Conservation (phyloP, 1,139 yeast species). For the Suhomyces yuchorum region DNA sequence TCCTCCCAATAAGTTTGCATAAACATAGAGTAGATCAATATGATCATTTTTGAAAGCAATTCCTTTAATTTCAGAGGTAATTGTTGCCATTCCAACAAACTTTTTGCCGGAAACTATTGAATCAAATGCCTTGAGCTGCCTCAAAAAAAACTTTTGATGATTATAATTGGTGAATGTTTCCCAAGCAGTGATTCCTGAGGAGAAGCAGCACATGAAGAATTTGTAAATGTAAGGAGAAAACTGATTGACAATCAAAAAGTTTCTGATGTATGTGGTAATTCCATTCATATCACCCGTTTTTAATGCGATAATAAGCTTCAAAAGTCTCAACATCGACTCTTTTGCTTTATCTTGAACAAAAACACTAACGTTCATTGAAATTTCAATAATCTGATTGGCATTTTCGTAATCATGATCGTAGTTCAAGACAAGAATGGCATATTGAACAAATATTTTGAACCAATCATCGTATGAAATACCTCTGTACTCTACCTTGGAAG, state of each 20-base stretch:
- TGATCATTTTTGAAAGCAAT: slow-evolving; percentile 53
- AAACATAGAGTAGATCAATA: slow-evolving; percentile 72
- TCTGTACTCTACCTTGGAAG: slow-evolving; percentile 59
- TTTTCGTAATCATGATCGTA: slow-evolving; percentile 62
- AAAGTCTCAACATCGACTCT: slow-evolving; percentile 61
- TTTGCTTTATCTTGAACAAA: slow-evolving; percentile 62
- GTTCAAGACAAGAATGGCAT: slow-evolving; percentile 65
- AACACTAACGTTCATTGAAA: slow-evolving; percentile 76
- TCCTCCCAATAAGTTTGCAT: slow-evolving; percentile 79
- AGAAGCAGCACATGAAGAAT: slow-evolving; percentile 66
- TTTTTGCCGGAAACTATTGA: slow-evolving; percentile 53
- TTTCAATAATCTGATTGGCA: slow-evolving; percentile 69
- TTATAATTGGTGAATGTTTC: slow-evolving; percentile 71
- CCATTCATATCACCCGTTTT: slow-evolving; percentile 52
- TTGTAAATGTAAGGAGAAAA: slow-evolving; percentile 71
- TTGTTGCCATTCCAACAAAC: slow-evolving; percentile 78
- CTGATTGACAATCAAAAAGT: slow-evolving; percentile 66
- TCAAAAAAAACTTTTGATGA: slow-evolving; percentile 84
- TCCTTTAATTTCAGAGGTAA: slow-evolving; percentile 48
- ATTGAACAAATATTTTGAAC: slow-evolving; percentile 82
- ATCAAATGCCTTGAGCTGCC: slow-evolving; percentile 90
- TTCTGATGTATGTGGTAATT: slow-evolving; percentile 58
- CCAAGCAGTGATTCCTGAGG: slow-evolving; percentile 61
- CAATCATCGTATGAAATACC: slow-evolving; percentile 78
- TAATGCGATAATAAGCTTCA: slow-evolving; percentile 65